These are phyloP conservation scores for Monosporascus sp. DNA, from an alignment of 2,329 filamentous ascomycete species.

Conservation along the genomic window DNA sequence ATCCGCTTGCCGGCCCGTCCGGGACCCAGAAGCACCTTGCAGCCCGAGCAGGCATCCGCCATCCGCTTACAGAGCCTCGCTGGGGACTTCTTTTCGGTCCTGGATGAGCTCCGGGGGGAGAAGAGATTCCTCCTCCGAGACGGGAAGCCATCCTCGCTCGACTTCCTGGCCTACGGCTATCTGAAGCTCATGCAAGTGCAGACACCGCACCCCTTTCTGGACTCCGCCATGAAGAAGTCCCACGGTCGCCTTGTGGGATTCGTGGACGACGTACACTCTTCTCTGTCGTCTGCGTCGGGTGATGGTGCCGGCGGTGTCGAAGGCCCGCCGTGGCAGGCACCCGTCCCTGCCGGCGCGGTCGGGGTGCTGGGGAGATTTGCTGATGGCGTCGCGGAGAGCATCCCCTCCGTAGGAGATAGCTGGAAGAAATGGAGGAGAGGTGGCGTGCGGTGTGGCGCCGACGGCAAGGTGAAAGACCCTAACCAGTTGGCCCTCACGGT, in stretches of 20 bases:
- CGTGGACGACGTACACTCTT: constrained; percentile 11
- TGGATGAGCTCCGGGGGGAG: constrained; percentile 56
- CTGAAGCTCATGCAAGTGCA: constrained; percentile 63
- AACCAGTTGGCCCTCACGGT: constrained; percentile 29
- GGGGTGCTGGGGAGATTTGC: constrained; percentile 21
- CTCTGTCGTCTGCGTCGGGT: background rate
- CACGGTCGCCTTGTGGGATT: constrained; percentile 20
- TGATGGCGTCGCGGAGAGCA: constrained; percentile 26
- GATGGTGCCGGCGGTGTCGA: constrained; percentile 1
- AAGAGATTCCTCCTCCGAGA: constrained; percentile 49
- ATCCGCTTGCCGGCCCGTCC: constrained; percentile 27
- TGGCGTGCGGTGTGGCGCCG: constrained; percentile 22
- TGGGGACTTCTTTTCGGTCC: constrained; percentile 63
- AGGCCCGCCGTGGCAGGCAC: constrained; percentile 16
- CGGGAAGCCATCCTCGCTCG: constrained; percentile 53
- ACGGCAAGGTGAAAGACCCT: constrained; percentile 18
- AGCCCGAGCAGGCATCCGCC: constrained; percentile 63
- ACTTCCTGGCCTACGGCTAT: constrained; percentile 79
- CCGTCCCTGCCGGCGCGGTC: constrained; percentile 9
- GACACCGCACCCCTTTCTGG: constrained; percentile 42
- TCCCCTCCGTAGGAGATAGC: constrained; percentile 25
- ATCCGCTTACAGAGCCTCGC: constrained; percentile 74
- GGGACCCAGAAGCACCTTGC: constrained; percentile 40
- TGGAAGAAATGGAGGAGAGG: constrained; percentile 31
- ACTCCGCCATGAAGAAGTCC: constrained; percentile 19